Base-by-base conservation (phyloP, 1,284 basidiomycete species). In the Melampsora occidentalis region DNA sequence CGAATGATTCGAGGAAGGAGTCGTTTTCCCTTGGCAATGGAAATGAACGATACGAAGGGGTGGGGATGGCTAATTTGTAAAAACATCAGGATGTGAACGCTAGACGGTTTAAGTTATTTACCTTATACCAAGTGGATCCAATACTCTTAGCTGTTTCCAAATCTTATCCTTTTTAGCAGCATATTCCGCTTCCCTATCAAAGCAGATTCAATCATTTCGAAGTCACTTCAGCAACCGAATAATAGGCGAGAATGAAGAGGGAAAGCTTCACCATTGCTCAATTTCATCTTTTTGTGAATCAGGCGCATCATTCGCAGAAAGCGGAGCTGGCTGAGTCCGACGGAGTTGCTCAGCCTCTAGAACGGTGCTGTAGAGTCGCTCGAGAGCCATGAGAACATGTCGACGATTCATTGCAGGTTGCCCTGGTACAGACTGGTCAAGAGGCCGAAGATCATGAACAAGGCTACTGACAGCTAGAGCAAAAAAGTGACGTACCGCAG, bases 41-140 rank as follows among this genome's bases (percentile, higher is more conserved):
- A 88, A 64, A 99, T 86, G 59, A 99, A 87, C 1, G 94, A 94
- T 80, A 99, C 90, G 85, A 99, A 98, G 0, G 97, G 97, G 85
- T 99, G 97, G 5, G 96, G 96, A 78, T 91, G 87, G 81, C 93
- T 94, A 80, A 42, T 78, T 48, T 66, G 69, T 51, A 53, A 64
- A 48, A 71, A 69, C 7, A 59, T 35, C 51, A 61, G 67, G 64
- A 71, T 68, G 49, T 57, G 77, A 76, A 78, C 68, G 78, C 33
- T 79, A 78, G 39, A 80, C 80, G 53, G 80, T 82, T 20, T 80
- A 78, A 67, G 80, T 78, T 33, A 80, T 85, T 76, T 79, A 88
- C 90, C 93, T 94, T 49, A 93, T 91, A 82, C 95, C 94, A 14
- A 99, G 87, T 33, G 94, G 94, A 62, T 93, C 91, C 86, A 93